Conservation (phyloP, 2,329 filamentous ascomycete species). For the Fusarium xyrophilum region DNA sequence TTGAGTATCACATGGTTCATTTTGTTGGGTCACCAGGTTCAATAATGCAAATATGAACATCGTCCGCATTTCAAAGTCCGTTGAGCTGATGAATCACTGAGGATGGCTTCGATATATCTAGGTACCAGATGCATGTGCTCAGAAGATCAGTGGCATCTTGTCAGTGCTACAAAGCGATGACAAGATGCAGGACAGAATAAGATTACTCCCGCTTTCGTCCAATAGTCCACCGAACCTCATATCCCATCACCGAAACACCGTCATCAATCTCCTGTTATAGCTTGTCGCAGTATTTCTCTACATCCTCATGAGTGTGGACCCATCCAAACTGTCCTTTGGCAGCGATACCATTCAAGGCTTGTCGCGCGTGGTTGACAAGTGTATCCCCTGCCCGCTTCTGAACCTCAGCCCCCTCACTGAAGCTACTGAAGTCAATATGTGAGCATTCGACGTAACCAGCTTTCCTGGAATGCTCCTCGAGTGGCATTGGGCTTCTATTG, state of each 20-base stretch:
- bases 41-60: neutral
- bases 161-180: neutral
- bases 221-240: conserved; percentile 6
- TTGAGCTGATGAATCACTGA: neutral
- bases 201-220: neutral
- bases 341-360: neutral
- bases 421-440: conserved; percentile 3
- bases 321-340: neutral
- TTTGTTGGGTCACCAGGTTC: neutral
- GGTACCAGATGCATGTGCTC: accelerated
- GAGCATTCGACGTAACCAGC: neutral
- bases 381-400: neutral
- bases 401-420: neutral
- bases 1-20: too few species aligned
- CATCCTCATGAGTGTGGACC: neutral
- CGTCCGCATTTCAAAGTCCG: accelerated
- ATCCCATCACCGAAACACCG: neutral
- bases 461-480: neutral
- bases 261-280: neutral
- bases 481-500: neutral
- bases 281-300: neutral
- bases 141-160: accelerated
- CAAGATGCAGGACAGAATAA: neutral
- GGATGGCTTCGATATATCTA: too few species aligned
- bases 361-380: neutral